phyloP scores from a whole-genome alignment of 129 eudicot species.

The Chrysanthemum lavandulifolium region DNA sequence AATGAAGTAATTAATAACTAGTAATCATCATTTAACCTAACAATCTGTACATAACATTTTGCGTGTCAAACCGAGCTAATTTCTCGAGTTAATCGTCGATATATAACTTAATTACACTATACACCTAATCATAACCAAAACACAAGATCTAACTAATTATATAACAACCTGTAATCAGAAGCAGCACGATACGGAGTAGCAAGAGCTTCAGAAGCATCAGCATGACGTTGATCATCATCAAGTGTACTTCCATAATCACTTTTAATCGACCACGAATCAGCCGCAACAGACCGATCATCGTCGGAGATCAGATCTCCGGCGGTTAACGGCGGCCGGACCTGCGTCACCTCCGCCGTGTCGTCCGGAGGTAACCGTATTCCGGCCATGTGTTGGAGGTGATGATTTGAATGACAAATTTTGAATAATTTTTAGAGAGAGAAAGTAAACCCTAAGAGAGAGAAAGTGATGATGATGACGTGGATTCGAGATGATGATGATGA shows the following conservation, averaged over 20 bases:
- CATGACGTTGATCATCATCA: conserved; percentile 97
- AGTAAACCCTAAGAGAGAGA: conserved; percentile 51
- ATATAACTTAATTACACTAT: not conserved
- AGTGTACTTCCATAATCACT: conserved; percentile 97
- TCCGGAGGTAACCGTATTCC: conserved; percentile 77
- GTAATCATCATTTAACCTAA: no score
- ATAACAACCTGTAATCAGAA: conserved; percentile 77
- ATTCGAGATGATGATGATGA: no score
- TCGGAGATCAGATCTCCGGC: conserved; percentile 86
- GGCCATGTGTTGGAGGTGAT: conserved; percentile 53
- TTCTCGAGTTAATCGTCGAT: not conserved
- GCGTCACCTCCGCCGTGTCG: conserved; percentile 63
- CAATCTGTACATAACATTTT: not conserved
- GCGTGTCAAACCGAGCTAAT: not conserved
- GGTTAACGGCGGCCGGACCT: conserved; percentile 47
- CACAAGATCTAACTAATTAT: not conserved
- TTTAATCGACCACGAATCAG: conserved; percentile 98
- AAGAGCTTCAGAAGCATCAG: conserved; percentile 96
- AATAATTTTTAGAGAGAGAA: conserved; percentile 15
- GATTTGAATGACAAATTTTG: conserved; percentile 31
- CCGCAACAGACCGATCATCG: conserved; percentile 91
- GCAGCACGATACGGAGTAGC: conserved; percentile 69
- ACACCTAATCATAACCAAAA: not conserved
- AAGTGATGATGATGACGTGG: no score
- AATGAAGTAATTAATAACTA: no score